Percentiles rank a stretch among this genome's conserved stretches.
Evolutionary conservation across 2,329 filamentous ascomycete species (phyloP).

Genomic region (Pestalotiopsis fici): DNA sequence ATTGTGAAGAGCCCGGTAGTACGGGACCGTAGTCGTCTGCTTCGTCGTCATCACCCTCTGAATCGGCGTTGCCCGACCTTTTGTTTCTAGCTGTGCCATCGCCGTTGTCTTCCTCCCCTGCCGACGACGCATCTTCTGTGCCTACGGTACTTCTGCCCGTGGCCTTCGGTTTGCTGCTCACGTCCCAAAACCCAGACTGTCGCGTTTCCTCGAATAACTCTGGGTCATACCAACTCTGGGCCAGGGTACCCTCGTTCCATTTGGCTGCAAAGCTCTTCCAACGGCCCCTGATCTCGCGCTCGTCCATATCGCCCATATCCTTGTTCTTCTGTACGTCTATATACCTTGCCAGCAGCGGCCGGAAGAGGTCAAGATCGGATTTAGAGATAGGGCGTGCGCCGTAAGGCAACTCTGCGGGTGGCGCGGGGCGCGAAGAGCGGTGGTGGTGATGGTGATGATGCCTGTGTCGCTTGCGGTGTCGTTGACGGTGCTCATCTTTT

Average conservation of each 20-base stretch:
- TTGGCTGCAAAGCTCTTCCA: slow-evolving; percentile 93
- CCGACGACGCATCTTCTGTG: background rate
- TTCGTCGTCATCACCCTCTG: slow-evolving; percentile 43
- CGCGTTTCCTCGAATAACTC: slow-evolving; percentile 52
- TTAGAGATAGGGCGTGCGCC: slow-evolving; percentile 67
- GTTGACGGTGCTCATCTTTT: slow-evolving; percentile 22
- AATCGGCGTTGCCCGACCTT: background rate
- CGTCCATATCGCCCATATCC: slow-evolving; percentile 66
- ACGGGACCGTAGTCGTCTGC: slow-evolving; percentile 61
- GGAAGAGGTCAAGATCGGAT: slow-evolving; percentile 65
- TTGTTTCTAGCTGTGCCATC: background rate
- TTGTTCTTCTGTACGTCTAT: slow-evolving; percentile 85
- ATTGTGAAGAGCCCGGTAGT: slow-evolving; percentile 27
- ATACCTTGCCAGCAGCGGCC: slow-evolving; percentile 78
- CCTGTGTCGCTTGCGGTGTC: slow-evolving; percentile 21
- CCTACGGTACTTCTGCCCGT: background rate
- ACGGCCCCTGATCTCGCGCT: slow-evolving; percentile 75
- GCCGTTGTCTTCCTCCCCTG: background rate
- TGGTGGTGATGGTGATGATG: slow-evolving; percentile 34
- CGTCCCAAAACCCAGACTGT: slow-evolving; percentile 1
- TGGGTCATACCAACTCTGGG: slow-evolving; percentile 92
- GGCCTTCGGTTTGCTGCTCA: background rate
- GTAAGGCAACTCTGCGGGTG: slow-evolving; percentile 57
- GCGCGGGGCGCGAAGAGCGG: background rate
- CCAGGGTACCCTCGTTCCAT: slow-evolving; percentile 89